Evolutionary conservation across 2,329 filamentous ascomycete species (phyloP), one percentile per base, ranked within the genome.

Genomic region (Fusarium buharicum): DNA sequence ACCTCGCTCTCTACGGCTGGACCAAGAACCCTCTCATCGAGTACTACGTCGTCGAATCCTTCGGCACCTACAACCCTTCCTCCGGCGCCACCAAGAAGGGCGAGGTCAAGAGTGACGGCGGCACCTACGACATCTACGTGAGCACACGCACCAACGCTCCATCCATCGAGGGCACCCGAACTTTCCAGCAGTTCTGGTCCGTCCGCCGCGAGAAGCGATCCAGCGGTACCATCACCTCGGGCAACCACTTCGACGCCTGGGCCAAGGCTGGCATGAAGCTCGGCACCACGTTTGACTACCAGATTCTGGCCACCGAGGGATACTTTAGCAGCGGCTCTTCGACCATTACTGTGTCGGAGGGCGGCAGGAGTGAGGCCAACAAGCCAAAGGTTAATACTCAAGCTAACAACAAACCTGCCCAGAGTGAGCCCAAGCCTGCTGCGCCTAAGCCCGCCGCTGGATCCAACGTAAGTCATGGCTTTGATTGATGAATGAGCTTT

Each of bases 231-330:
- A 79, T 86, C 50, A 81, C 78, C 17, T 76, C 77, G 4, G 74
- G 72, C 20, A 80, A 78, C 57, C 83, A 85, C 71, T 85, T 86
- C 62, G 76, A 81, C 59, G 82, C 82, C 6, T 86, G 84, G 84
- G 70, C 71, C 18, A 75, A 76, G 46, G 66, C 72, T n/a, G 83
- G 83, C 6, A 71, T 84, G 73, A 76, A 73, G 28, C 68, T 86
- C 11, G 84, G 83, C 3, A 75, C 68, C 10, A 39, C 18, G 28
- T 76, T 79, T 62, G 76, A 85, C 71, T 86, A 86, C 72, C 78
- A 81, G 76, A 83, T 86, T 50, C 72, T 85, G 14, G 83, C 83
- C 7, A 82, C 80, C 1, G 83, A 85, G 71, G 83, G 81, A 11
- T 84, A 84, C 71, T 73, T 76, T 55, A 83, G 81, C 73, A 78